These are phyloP conservation scores for Sugiyamaella japonica DNA, from an alignment of 1,139 yeast species.

Conservation along the genomic window DNA sequence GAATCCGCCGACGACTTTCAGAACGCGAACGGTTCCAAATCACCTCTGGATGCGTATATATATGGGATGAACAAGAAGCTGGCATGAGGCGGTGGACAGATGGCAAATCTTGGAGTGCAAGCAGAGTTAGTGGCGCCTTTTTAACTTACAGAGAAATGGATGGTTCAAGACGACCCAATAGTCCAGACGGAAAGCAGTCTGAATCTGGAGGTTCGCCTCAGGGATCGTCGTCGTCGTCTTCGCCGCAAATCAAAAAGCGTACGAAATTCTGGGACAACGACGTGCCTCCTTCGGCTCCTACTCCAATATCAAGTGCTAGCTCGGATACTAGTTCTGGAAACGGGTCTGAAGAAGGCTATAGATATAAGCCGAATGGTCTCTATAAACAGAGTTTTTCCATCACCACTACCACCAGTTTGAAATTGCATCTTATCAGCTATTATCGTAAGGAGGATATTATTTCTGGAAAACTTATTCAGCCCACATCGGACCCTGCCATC, in stretches of 20 bases:
- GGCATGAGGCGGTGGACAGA: conserved; percentile 69
- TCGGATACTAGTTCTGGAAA: conserved; percentile 18
- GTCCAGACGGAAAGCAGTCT: conserved; percentile 20
- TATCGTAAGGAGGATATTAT: conserved; percentile 41
- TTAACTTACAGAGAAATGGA: conserved; percentile 58
- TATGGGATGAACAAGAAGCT: conserved; percentile 61
- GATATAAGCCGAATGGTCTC: conserved; percentile 51
- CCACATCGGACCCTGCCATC: conserved; percentile 45
- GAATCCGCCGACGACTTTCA: conserved; percentile 51
- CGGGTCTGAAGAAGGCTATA: conserved; percentile 35
- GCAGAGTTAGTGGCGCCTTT: conserved; percentile 58
- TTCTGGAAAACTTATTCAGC: conserved; percentile 40
- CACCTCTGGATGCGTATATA: conserved; percentile 52
- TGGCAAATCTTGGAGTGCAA: conserved; percentile 63
- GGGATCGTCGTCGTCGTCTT: conserved; percentile 5
- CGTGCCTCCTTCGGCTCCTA: conserved; percentile 1
- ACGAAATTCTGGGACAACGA: conserved; percentile 21
- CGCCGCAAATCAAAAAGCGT: conserved; percentile 16
- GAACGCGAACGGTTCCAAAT: conserved; percentile 53
- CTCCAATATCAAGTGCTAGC: conserved; percentile 9
- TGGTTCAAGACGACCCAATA: conserved; percentile 24
- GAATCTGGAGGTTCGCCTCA: conserved; percentile 8
- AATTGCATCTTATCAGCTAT: conserved; percentile 58
- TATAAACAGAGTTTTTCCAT: conserved; percentile 60
- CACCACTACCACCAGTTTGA: conserved; percentile 50